A percentile compares a stretch with the other conserved stretches of the same genome.
phyloP scores from a whole-genome alignment of 1,284 basidiomycete genomes.

The Boletus sp. region DNA sequence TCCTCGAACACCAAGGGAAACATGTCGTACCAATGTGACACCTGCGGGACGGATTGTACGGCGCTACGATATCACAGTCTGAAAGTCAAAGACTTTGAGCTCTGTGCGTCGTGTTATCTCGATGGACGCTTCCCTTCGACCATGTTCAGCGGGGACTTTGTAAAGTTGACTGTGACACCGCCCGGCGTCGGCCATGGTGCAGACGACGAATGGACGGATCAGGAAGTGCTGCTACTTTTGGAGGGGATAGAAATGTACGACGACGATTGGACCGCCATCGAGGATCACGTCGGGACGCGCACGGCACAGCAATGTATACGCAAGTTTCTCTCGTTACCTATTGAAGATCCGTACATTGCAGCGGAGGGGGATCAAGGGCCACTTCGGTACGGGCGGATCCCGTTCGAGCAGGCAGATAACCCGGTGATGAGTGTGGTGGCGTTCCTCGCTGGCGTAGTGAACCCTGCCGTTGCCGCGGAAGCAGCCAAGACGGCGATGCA shows the following conservation, averaged over 20 bases:
- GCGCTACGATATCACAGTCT: conserved; percentile 89
- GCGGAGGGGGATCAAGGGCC: conserved; percentile 80
- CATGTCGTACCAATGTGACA: conserved; percentile 83
- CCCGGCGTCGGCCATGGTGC: conserved; percentile 47
- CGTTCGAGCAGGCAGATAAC: conserved; percentile 95
- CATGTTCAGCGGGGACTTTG: conserved; percentile 98
- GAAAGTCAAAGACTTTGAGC: conserved; percentile 89
- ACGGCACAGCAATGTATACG: conserved; percentile 94
- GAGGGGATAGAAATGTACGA: conserved; percentile 99
- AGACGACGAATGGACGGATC: conserved; percentile 79
- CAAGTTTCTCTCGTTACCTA: conserved; percentile 95
- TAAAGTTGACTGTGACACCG: conserved; percentile 74
- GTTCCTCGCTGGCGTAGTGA: conserved; percentile 92
- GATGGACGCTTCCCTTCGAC: conserved; percentile 95
- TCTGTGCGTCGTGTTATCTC: conserved; percentile 91
- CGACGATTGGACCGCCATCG: conserved; percentile 93
- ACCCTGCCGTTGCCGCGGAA: conserved; percentile 89
- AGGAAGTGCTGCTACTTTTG: conserved; percentile 86
- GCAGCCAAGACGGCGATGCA: conserved; percentile 91
- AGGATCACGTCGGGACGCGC: conserved; percentile 91
- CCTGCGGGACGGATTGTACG: conserved; percentile 94
- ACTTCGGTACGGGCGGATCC: conserved; percentile 78
- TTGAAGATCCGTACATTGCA: conserved; percentile 90
- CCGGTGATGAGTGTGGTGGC: conserved; percentile 99
- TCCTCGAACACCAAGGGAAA: conserved; percentile 51